phyloP scores from a whole-genome alignment of 2,329 filamentous ascomycete species.

The Neurospora crassa region DNA sequence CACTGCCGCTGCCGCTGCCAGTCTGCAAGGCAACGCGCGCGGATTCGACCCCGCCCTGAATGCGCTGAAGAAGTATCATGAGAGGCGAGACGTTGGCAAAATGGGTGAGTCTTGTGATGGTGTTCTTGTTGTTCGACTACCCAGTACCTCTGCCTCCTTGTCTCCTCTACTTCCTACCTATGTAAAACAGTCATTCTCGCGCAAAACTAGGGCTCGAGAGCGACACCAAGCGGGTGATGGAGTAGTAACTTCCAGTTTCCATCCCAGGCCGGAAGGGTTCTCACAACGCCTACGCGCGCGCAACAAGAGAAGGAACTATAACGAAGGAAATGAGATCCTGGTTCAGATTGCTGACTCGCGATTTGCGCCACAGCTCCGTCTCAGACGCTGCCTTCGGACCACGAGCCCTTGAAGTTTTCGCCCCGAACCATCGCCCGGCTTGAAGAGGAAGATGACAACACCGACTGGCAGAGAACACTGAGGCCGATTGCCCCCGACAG shows the following conservation, averaged over 20 bases:
- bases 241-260: background rate
- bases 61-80: slow-evolving; percentile 14
- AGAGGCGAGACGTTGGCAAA: slow-evolving; percentile 16
- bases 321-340: background rate
- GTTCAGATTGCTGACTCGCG: background rate
- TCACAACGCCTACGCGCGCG: background rate
- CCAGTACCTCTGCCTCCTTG: background rate
- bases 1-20: background rate
- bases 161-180: slow-evolving; percentile 5
- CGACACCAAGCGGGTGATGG: background rate
- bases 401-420: slow-evolving; percentile 43
- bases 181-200: slow-evolving; percentile 6
- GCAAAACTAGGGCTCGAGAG: background rate
- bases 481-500: slow-evolving; percentile 35
- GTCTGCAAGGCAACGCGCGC: background rate
- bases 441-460: slow-evolving; percentile 40
- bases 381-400: slow-evolving; percentile 49
- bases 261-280: background rate
- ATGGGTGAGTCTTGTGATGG: slow-evolving; percentile 19
- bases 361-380: slow-evolving; percentile 38
- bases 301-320: background rate
- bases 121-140: background rate
- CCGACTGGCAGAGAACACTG: slow-evolving; percentile 41
- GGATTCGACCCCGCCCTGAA: background rate
- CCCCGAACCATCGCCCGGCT: slow-evolving; percentile 40